Base-by-base conservation (phyloP, 495 filamentous ascomycete genomes). In the Cercophora scortea region DNA sequence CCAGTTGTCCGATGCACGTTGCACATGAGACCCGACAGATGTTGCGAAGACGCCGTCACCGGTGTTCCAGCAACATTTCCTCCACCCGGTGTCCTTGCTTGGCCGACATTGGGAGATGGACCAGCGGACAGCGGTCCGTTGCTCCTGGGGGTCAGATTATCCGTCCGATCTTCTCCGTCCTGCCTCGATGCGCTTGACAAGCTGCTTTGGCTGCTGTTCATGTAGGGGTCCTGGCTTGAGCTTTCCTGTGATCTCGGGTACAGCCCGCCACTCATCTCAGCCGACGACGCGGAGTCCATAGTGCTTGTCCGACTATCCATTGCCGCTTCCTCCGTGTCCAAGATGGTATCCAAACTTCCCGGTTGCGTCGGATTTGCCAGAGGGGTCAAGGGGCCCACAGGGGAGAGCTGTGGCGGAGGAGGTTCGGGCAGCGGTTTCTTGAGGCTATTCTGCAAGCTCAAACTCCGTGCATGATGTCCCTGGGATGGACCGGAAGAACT, bases 1-100 rank as follows among this genome's bases (percentile, higher is more conserved):
- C 93, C 93, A 1, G 92, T 96, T 13, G 93, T 96, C 43, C 78
- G 70, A 53, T 93, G 88, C 12, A 95, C 89, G 74, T 95, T 95
- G 71, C 90, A 96, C 63, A 95, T 92, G 61, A 96, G 70, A 3
- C 90, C 90, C 0, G 90, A 93, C 3, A 95, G 67, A 55, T 93
- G 78, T 8, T 74, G 69, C 0, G 75, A 78, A 2, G 77, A 69
- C 7, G 71, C 68, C 15, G 62, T 60, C n/a, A 62, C 55, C 25
- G 71, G 61, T 1, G 76, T 71, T 6, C 71, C 73, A 19, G 62
- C 82, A 41, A 79, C 78, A 0, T 78, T 63, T 16, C 78, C 78
- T 1, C 77, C 71, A 3, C 69, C 68, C n/a, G 69, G 67, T 8
- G 66, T 62, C 38, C 69, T 69, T 18, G 58, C 52, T 25, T 68